Evolutionary conservation across 768 basidiomycete genomes (phyloP), one percentile per base, ranked within the genome.

Genomic region (Suillus subaureus): DNA sequence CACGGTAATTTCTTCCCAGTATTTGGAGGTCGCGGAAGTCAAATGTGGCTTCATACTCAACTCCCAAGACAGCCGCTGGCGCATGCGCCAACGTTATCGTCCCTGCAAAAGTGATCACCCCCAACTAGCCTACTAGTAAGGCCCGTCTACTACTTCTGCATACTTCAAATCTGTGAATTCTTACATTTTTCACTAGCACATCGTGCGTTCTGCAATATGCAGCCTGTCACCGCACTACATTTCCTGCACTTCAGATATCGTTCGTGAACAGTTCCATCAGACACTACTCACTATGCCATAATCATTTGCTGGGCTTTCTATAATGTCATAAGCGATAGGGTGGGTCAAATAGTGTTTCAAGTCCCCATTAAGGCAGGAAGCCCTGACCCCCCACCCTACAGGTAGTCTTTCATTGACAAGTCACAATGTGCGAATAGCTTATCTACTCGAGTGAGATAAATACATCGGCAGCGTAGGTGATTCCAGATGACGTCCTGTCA

Each of bases 21-120:
- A 94, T 75, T 81, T 94, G 16, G 93, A 94, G 78, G 83, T 94
- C 2, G 73, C 80, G 62, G 93, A 94, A 75, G 75, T 84, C 28
- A 93, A 90, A 73, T 88, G 77, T 70, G 93, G 93, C 3, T 95
- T 92, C 73, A 75, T 90, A 18, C 92, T 92, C 16, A 84, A 83
- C 49, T 79, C 81, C 2, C 78, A 79, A 51, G 93, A 94, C 67
- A 33, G 33, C 6, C 33, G 6, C 33, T 33, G 33, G 33, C 4
- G 6, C 6, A 33, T 33, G 5, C 6, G 33, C 33, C 6, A 6
- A 6, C 33, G 33, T 33, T 33, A 33, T 5, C 5, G 33, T 33
- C 33, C 33, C 33, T 33, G 5, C 33, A 33, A 33, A n/a, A n/a
- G n/a, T 5, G 31, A 31, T 31, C 31, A 31, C 70, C 84, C 87